phyloP scores from a whole-genome alignment of 2,329 filamentous ascomycete genomes.

The Alternaria sp. region DNA sequence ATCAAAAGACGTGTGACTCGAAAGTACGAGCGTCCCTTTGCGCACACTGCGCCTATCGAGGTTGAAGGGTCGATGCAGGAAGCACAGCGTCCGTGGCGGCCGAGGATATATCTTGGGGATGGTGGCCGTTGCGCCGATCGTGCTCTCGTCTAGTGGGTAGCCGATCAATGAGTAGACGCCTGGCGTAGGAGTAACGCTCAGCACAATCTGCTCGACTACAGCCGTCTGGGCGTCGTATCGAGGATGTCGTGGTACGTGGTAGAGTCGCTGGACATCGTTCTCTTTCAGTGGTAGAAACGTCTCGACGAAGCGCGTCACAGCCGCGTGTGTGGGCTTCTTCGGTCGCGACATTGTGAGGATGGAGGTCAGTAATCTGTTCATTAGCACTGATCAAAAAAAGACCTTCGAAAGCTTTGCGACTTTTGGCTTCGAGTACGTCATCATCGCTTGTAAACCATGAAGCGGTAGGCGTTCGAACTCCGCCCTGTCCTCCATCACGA shows the following conservation, averaged over 20 bases:
- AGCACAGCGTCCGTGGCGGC: conserved; percentile 40
- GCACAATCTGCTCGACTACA: conserved; percentile 40
- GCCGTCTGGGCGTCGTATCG: conserved; percentile 40
- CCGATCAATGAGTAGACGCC: conserved; percentile 42
- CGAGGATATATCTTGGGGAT: conserved; percentile 12
- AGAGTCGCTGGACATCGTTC: conserved; percentile 47
- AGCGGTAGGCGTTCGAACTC: background rate
- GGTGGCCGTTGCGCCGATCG: conserved; percentile 1
- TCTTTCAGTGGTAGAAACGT: conserved; percentile 40
- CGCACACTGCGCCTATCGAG: conserved; percentile 41
- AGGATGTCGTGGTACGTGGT: conserved; percentile 42
- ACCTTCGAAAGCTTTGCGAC: conserved; percentile 12
- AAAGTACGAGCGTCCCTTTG: conserved; percentile 40
- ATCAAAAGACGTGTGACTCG: conserved; percentile 51
- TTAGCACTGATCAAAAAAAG: conserved; percentile 12
- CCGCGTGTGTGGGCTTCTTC: conserved; percentile 38
- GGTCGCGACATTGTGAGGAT: conserved; percentile 29
- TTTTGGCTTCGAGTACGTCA: conserved; percentile 32
- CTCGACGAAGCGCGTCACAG: conserved; percentile 37
- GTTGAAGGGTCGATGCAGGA: conserved; percentile 45
- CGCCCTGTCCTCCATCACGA: background rate
- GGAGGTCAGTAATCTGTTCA: conserved; percentile 5
- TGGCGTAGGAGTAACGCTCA: conserved; percentile 43
- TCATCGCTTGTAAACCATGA: conserved; percentile 7
- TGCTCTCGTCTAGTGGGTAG: conserved; percentile 16